These are phyloP conservation scores for Melanogaster broomeanus DNA, from an alignment of 768 basidiomycete species.

Conservation along the genomic window DNA sequence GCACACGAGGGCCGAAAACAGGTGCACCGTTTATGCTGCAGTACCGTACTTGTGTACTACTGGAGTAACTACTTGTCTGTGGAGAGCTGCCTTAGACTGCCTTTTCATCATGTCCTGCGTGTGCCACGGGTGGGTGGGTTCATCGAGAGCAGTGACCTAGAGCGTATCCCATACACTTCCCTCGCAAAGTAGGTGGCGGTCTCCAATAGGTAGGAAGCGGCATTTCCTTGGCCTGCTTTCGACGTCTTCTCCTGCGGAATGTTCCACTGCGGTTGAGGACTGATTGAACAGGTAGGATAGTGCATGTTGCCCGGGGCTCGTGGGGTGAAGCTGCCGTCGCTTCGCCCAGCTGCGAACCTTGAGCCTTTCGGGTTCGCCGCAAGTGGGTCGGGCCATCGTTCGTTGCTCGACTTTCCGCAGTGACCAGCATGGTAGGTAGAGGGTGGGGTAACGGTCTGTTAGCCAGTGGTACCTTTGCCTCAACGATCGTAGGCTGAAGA, in stretches of 20 bases:
- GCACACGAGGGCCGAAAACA: no score
- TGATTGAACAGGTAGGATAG: slow-evolving; percentile 19
- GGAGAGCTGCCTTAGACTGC: no score
- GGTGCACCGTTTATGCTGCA: no score
- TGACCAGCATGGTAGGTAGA: slow-evolving; percentile 24
- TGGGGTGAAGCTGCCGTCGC: slow-evolving; percentile 21
- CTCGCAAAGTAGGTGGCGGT: slow-evolving; percentile 20
- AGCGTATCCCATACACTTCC: slow-evolving; percentile 31
- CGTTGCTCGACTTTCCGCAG: slow-evolving; percentile 15
- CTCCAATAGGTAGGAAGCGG: slow-evolving; percentile 30
- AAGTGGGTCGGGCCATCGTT: not conserved
- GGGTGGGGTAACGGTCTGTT: not conserved
- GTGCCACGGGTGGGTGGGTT: slow-evolving; percentile 11
- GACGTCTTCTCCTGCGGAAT: slow-evolving; percentile 9
- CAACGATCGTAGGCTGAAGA: slow-evolving; percentile 10
- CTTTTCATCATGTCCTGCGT: slow-evolving; percentile 29
- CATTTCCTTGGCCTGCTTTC: slow-evolving; percentile 14
- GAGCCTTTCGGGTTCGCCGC: not conserved
- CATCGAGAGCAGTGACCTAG: slow-evolving; percentile 29
- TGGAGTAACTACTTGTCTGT: no score
- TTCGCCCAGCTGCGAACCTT: not conserved
- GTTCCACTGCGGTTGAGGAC: not conserved
- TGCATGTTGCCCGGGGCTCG: slow-evolving; percentile 15
- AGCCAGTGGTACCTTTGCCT: slow-evolving; percentile 10
- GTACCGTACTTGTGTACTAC: no score